These are phyloP conservation scores for Amphibolis antarctica DNA, from an alignment of 106 monocot genomes.

Conservation along the genomic window DNA sequence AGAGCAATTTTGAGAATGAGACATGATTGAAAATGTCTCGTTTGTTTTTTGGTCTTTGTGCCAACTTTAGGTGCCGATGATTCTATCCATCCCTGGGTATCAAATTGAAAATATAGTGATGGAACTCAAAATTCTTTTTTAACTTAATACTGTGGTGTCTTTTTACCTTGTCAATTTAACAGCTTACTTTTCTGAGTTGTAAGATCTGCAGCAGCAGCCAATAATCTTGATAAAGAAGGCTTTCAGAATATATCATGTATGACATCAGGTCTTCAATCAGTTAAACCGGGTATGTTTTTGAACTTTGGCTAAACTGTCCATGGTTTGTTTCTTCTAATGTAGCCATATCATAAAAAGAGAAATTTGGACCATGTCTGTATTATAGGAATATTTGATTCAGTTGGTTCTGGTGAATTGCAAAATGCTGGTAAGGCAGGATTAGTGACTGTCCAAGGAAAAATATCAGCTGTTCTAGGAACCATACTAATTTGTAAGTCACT, in stretches of 20 bases:
- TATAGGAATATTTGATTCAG: slow-evolving; percentile 82
- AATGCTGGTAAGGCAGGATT: slow-evolving; percentile 93
- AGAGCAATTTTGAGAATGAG: too few species aligned
- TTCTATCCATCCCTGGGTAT: too few species aligned
- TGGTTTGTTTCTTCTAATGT: neutral
- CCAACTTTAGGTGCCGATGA: too few species aligned
- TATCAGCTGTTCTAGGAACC: slow-evolving; percentile 85
- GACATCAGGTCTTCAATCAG: slow-evolving; percentile 75
- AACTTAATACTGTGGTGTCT: neutral
- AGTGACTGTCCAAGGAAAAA: slow-evolving; percentile 86
- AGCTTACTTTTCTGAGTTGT: neutral
- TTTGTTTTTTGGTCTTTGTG: too few species aligned
- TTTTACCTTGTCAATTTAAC: neutral
- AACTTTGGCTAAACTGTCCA: neutral
- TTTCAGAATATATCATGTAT: slow-evolving; percentile 66
- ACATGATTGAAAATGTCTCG: too few species aligned
- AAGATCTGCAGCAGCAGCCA: slow-evolving; percentile 79
- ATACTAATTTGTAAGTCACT: slow-evolving; percentile 67
- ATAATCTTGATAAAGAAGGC: slow-evolving; percentile 56
- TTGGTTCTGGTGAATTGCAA: slow-evolving; percentile 69
- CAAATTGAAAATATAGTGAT: too few species aligned
- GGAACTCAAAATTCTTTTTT: neutral
- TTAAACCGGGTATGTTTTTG: slow-evolving; percentile 56
- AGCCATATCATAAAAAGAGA: neutral
- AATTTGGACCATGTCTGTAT: neutral